Evolutionary conservation across 495 filamentous ascomycete genomes (phyloP).

Genomic region (Penicillium tannophilum): DNA sequence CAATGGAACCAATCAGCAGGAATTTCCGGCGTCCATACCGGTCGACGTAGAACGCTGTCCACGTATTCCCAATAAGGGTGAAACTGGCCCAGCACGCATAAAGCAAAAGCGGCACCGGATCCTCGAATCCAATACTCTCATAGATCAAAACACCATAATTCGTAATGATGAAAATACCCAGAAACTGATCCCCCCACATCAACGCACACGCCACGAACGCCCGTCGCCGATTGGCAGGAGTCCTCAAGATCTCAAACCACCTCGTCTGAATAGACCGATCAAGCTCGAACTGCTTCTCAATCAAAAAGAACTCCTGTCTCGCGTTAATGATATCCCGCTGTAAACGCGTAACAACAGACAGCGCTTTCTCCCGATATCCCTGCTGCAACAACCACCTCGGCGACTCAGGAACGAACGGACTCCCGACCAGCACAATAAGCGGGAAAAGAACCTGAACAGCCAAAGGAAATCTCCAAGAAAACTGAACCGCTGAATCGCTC

Average conservation of each 20-base stretch:
- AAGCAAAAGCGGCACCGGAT: constrained; percentile 36
- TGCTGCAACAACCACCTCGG: constrained; percentile 40
- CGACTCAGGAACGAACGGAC: constrained; percentile 30
- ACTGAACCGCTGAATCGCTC: background rate
- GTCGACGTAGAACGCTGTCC: constrained; percentile 42
- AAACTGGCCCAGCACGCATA: constrained; percentile 39
- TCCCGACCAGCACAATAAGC: constrained; percentile 31
- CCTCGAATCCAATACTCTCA: constrained; percentile 32
- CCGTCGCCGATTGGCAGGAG: constrained; percentile 35
- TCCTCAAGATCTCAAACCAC: constrained; percentile 35
- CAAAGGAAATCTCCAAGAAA: constrained; percentile 37
- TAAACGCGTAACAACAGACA: constrained; percentile 23
- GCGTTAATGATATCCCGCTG: constrained; percentile 27
- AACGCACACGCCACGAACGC: constrained; percentile 33
- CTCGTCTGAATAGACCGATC: constrained; percentile 20
- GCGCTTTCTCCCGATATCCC: constrained; percentile 28
- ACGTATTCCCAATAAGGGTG: constrained; percentile 39
- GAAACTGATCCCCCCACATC: constrained; percentile 33
- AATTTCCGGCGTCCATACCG: constrained; percentile 35
- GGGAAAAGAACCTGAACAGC: constrained; percentile 35
- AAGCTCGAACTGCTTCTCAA: constrained; percentile 29
- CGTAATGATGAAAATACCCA: constrained; percentile 36
- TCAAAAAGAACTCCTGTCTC: constrained; percentile 27
- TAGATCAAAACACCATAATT: constrained; percentile 48
- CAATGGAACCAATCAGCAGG: constrained; percentile 36